Evolutionary conservation across 805 yeast genomes (phyloP), one percentile per base, ranked within the genome.

Genomic region (Starmerella asiatica): DNA sequence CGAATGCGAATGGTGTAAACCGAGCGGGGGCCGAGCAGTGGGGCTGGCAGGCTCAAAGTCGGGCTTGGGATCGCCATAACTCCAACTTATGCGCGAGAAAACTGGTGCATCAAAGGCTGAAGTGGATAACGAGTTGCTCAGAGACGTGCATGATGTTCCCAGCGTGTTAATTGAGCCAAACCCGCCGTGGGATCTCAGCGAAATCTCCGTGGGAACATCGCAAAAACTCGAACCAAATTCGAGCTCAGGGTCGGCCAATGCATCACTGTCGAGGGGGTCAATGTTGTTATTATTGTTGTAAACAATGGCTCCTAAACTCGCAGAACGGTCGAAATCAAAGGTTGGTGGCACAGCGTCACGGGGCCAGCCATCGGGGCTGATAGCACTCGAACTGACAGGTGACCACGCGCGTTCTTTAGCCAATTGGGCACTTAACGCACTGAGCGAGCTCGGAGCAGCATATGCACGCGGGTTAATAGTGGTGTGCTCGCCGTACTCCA

Each of bases 41-140:
- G 50, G 50, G 27, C 42, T 36, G 21, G 41, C 27, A 15, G 50
- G 50, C 37, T 46, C 49, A 21, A n/a, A 6, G 19, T 42, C 50
- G 37, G 12, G 33, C 2, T 20, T 11, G 26, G 26, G 26, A 11
- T 23, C 26, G 26, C 7, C 26, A 11, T 23, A 23, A 11, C 26
- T 23, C n/a, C n/a, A n/a, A n/a, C n/a, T n/a, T n/a, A n/a, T n/a
- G n/a, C n/a, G n/a, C n/a, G n/a, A n/a, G n/a, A n/a, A n/a, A 11
- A 7, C 26, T 7, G 26, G 26, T 7, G 7, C 26, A 11, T 11
- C 26, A 11, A 23, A 23, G 26, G 9, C 26, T 11, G 26, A 23
- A 7, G 9, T 11, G 11, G 9, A 7, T 7, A 23, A 7, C 26
- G 26, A 23, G 26, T 23, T 23, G 26, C 26, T 7, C 26, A 23